Percentiles rank a stretch among this genome's conserved stretches.
phyloP scores from a whole-genome alignment of 352 stramenopile genomes.

The Globisporangium canariense region DNA sequence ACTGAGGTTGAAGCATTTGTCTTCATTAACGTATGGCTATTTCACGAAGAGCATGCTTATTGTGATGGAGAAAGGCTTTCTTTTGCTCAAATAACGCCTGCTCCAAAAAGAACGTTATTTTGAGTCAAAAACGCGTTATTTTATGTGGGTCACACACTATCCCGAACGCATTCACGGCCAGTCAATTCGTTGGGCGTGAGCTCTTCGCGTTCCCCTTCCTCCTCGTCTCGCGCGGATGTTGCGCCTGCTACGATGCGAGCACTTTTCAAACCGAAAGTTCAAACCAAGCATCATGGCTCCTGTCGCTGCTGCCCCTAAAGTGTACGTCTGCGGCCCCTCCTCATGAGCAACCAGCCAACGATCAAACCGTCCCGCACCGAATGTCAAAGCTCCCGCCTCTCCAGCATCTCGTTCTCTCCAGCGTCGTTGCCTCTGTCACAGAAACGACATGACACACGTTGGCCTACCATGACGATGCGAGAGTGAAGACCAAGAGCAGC shows the following conservation, averaged over 20 bases:
- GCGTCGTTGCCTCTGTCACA: background rate
- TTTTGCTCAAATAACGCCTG: background rate
- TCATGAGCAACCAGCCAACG: background rate
- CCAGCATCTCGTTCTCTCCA: slow-evolving; percentile 4
- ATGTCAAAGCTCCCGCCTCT: background rate
- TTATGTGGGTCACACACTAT: slow-evolving; percentile 5
- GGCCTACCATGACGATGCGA: background rate
- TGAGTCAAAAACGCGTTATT: background rate
- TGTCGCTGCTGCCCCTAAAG: slow-evolving; percentile 62
- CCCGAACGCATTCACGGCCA: slow-evolving; percentile 15
- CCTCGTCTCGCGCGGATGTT: background rate
- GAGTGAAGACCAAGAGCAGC: slow-evolving; percentile 8
- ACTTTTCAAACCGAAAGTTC: slow-evolving; percentile 91
- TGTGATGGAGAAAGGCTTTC: background rate
- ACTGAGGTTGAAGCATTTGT: background rate
- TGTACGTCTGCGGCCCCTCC: slow-evolving; percentile 53
- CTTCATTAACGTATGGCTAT: background rate
- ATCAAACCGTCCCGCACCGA: background rate
- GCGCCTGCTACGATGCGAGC: slow-evolving; percentile 12
- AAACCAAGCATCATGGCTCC: slow-evolving; percentile 70
- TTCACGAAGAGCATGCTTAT: background rate
- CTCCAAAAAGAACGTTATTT: background rate
- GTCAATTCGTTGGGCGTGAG: slow-evolving; percentile 30
- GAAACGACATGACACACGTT: background rate
- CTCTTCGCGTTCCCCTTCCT: background rate